A percentile compares a stretch with the other conserved stretches of the same genome.
These are phyloP conservation scores for Bipolaris cookei DNA, from an alignment of 2,329 filamentous ascomycete species.

Conservation along the genomic window DNA sequence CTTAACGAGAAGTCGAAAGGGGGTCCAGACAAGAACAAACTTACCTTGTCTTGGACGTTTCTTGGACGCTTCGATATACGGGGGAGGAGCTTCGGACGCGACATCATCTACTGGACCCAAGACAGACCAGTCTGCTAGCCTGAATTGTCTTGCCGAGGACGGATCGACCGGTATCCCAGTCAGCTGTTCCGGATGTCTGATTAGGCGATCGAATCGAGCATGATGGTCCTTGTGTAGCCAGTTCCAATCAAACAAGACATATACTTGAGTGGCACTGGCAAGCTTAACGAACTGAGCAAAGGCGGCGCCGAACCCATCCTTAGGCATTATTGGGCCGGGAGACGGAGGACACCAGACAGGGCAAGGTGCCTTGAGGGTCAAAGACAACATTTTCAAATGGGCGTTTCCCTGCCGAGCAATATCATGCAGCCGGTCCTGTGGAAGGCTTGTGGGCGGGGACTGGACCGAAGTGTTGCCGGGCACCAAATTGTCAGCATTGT, in stretches of 20 bases:
- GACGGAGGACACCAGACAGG: slow-evolving; percentile 15
- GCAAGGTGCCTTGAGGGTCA: slow-evolving; percentile 13
- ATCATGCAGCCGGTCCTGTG: slow-evolving; percentile 10
- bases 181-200: slow-evolving; percentile 16
- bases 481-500: slow-evolving; percentile 25
- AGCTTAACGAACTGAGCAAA: slow-evolving; percentile 17
- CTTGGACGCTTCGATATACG: slow-evolving; percentile 12
- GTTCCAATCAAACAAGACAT: slow-evolving; percentile 25
- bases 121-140: slow-evolving; percentile 10
- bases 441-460: neutral
- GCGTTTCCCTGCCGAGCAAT: slow-evolving; percentile 21
- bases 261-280: slow-evolving; percentile 19
- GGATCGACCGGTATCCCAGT: slow-evolving; percentile 14
- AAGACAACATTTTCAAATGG: slow-evolving; percentile 16
- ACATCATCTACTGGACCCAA: slow-evolving; percentile 15
- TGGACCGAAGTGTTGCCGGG: slow-evolving; percentile 15
- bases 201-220: slow-evolving; percentile 10
- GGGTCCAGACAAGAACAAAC: neutral
- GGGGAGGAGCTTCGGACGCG: slow-evolving; percentile 14
- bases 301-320: slow-evolving; percentile 10
- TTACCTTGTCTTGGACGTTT: slow-evolving; percentile 24
- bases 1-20: neutral
- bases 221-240: slow-evolving; percentile 22
- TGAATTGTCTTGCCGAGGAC: slow-evolving; percentile 5
- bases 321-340: slow-evolving; percentile 1